These are phyloP conservation scores for Amanita thiersii DNA, from an alignment of 768 basidiomycete genomes.

Conservation along the genomic window DNA sequence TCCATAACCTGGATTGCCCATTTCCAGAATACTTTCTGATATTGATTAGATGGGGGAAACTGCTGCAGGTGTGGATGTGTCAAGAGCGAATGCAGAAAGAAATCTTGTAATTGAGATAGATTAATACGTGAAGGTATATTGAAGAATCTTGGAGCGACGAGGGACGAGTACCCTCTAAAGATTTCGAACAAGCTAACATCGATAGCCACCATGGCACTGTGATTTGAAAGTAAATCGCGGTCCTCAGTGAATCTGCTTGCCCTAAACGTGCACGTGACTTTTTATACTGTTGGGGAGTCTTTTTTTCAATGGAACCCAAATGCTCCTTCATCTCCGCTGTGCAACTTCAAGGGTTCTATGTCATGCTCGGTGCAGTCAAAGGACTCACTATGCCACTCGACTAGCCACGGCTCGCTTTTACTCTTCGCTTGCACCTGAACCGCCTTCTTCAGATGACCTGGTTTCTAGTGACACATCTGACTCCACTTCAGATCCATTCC, in stretches of 20 bases:
- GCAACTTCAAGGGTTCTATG: neutral
- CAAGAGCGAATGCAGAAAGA: slow-evolving; percentile 46
- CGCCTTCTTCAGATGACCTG: neutral
- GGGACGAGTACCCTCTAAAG: slow-evolving; percentile 43
- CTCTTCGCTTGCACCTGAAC: slow-evolving; percentile 1
- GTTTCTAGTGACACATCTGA: too few relatives aligned
- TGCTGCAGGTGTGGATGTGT: slow-evolving; percentile 39
- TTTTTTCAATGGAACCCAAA: neutral
- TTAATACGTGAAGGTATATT: slow-evolving; percentile 29
- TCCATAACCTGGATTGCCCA: slow-evolving; percentile 55
- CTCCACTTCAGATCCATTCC: too few relatives aligned
- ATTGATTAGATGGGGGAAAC: slow-evolving; percentile 58
- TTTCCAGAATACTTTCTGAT: slow-evolving; percentile 69
- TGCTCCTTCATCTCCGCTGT: neutral
- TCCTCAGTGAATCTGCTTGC: too few relatives aligned
- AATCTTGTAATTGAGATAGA: slow-evolving; percentile 38
- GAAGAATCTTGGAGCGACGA: slow-evolving; percentile 36
- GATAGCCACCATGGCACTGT: slow-evolving; percentile 13
- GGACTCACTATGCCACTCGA: neutral
- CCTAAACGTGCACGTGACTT: neutral
- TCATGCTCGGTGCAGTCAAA: neutral
- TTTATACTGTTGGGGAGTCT: neutral
- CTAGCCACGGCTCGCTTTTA: neutral
- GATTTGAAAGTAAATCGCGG: neutral
- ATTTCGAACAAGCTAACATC: slow-evolving; percentile 32